Evolutionary conservation across 768 basidiomycete species (phyloP).

Genomic region (Naganishia antarctica): DNA sequence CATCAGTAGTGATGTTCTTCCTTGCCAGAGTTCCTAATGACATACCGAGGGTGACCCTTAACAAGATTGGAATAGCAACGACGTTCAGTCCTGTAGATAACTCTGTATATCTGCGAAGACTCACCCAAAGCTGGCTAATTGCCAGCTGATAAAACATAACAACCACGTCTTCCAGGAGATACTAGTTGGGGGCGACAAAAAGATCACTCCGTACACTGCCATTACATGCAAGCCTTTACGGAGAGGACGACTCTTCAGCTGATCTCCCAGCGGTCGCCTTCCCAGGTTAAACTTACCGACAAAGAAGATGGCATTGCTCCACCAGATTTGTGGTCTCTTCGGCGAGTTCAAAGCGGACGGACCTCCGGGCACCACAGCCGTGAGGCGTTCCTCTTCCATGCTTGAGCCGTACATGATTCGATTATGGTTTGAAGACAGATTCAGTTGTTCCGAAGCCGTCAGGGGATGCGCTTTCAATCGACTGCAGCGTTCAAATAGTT

Average conservation of each 20-base stretch:
- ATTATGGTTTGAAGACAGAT: no score
- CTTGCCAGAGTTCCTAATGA: background rate
- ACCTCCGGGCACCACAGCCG: no score
- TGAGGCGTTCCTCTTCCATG: no score
- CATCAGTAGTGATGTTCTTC: background rate
- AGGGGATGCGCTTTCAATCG: no score
- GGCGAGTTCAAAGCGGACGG: no score
- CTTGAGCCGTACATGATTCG: no score
- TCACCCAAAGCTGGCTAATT: slow-evolving; percentile 65
- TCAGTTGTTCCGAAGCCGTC: no score
- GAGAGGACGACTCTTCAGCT: slow-evolving; percentile 46
- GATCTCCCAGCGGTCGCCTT: background rate
- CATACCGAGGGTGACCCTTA: slow-evolving; percentile 55
- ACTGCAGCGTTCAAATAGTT: no score
- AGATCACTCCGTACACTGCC: slow-evolving; percentile 56
- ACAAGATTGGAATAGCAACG: background rate
- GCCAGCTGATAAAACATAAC: slow-evolving; percentile 62
- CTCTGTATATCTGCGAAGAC: background rate
- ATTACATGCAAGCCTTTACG: slow-evolving; percentile 60
- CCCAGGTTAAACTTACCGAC: background rate
- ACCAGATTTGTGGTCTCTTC: slow-evolving; percentile 7
- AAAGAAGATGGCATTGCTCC: slow-evolving; percentile 15
- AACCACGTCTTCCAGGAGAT: slow-evolving; percentile 55
- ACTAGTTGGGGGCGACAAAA: slow-evolving; percentile 53
- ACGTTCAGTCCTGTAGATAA: background rate